Conservation (phyloP, 192 early-diverging fungal species). For the Backusella macrospora region DNA sequence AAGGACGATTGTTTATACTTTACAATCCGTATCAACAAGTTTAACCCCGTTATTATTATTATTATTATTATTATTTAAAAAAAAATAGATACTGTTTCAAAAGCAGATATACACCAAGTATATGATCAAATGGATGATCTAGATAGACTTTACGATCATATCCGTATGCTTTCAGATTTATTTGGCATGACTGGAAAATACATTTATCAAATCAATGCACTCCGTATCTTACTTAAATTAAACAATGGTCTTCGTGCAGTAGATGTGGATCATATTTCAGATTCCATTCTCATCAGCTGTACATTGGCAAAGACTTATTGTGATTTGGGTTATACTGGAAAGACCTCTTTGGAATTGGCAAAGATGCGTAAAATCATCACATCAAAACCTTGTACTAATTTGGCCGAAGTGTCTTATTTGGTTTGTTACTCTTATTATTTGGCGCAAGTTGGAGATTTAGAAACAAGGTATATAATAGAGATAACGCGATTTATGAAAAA, state of each 20-base stretch:
- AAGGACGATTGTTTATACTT: not conserved
- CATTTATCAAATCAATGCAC: slow-evolving; percentile 54
- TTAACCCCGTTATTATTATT: not conserved
- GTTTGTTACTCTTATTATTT: slow-evolving; percentile 65
- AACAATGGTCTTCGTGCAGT: slow-evolving; percentile 50
- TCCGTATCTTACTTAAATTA: slow-evolving; percentile 59
- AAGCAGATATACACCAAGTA: slow-evolving; percentile 30
- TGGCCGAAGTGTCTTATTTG: slow-evolving; percentile 46
- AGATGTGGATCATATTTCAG: slow-evolving; percentile 30
- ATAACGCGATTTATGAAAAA: not conserved
- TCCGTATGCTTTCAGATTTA: slow-evolving; percentile 63
- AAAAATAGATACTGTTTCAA: slow-evolving; percentile 11
- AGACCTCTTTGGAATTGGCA: slow-evolving; percentile 60
- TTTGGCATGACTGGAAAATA: slow-evolving; percentile 60
- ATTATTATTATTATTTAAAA: not conserved
- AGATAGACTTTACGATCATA: slow-evolving; percentile 52
- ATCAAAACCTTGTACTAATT: slow-evolving; percentile 16
- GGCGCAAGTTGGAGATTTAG: slow-evolving; percentile 56
- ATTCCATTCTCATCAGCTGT: slow-evolving; percentile 24
- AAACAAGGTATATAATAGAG: slow-evolving; percentile 47
- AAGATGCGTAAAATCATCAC: slow-evolving; percentile 49
- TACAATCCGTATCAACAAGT: not conserved
- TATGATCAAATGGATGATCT: slow-evolving; percentile 45
- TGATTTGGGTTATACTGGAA: slow-evolving; percentile 73
- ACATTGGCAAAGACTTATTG: slow-evolving; percentile 61